These are phyloP conservation scores for Lactarius pseudohatsudake DNA, from an alignment of 768 basidiomycete genomes.

Conservation along the genomic window DNA sequence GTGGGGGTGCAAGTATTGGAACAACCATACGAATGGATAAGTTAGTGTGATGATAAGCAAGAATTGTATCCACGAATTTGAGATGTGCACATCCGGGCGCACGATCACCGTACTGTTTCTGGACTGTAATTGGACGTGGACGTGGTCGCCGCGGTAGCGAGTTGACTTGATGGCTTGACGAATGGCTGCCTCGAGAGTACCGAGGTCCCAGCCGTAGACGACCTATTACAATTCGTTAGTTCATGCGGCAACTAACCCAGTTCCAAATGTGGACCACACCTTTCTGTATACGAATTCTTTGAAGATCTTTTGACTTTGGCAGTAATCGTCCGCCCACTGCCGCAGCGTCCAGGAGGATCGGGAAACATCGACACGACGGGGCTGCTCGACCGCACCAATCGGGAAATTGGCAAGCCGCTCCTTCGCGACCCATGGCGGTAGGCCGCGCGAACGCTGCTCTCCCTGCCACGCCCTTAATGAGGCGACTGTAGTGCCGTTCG, in stretches of 20 bases:
- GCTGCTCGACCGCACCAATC: conserved; percentile 9
- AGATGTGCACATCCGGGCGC: conserved; percentile 64
- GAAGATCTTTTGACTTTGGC: conserved; percentile 61
- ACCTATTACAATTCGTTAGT: conserved; percentile 35
- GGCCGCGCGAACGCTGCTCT: conserved; percentile 48
- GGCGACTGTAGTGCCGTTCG: conserved; percentile 45
- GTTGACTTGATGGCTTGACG: conserved; percentile 42
- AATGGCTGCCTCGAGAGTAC: conserved; percentile 42
- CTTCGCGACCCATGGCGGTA: conserved; percentile 47
- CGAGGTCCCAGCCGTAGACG: conserved; percentile 58
- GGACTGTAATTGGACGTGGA: conserved; percentile 53
- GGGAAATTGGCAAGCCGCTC: not conserved
- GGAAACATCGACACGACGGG: conserved; percentile 23
- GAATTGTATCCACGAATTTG: conserved; percentile 69
- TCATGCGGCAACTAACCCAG: not conserved
- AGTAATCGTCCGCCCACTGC: conserved; percentile 83
- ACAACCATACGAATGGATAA: conserved; percentile 82
- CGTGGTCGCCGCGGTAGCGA: conserved; percentile 40
- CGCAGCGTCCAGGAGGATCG: conserved; percentile 31
- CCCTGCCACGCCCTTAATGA: conserved; percentile 45
- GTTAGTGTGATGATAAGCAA: conserved; percentile 66
- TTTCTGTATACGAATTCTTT: conserved; percentile 81
- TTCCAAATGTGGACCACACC: conserved; percentile 37
- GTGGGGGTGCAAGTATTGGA: conserved; percentile 59
- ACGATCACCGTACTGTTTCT: conserved; percentile 54